Percentiles rank a stretch among this genome's conserved stretches.
phyloP scores from a whole-genome alignment of 768 basidiomycete genomes.

The Arthromyces matolae region DNA sequence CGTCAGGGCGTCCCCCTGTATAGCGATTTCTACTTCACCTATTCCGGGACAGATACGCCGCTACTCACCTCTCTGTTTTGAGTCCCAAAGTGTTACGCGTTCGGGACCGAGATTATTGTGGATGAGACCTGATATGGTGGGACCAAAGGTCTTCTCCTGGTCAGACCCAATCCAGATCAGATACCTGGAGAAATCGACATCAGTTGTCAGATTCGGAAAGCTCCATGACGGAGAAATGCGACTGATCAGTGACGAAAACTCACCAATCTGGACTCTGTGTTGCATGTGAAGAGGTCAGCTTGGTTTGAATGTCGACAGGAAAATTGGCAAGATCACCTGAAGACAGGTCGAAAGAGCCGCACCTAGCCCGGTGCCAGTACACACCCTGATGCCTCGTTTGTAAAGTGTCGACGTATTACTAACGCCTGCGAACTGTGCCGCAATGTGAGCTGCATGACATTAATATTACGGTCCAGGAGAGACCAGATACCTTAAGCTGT shows the following conservation, averaged over 20 bases:
- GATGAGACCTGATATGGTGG: constrained; percentile 72
- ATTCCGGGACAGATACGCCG: not conserved
- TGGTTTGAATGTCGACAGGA: not conserved
- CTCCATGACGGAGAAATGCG: constrained; percentile 10
- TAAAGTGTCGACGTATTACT: constrained; percentile 77
- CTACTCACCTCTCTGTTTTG: constrained; percentile 54
- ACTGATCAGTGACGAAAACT: constrained; percentile 20
- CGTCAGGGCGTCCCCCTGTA: constrained; percentile 66
- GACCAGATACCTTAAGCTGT: constrained; percentile 61
- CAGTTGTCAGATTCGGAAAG: constrained; percentile 7
- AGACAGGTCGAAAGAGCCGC: constrained; percentile 78
- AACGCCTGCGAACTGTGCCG: constrained; percentile 67
- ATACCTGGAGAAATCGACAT: constrained; percentile 44
- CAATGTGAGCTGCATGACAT: not conserved
- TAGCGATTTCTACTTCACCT: not conserved
- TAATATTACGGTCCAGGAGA: not conserved
- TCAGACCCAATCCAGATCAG: constrained; percentile 84
- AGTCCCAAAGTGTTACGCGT: constrained; percentile 76
- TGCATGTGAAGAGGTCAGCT: constrained; percentile 10
- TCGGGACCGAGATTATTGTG: constrained; percentile 64
- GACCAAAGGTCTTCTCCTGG: constrained; percentile 83
- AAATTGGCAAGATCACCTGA: constrained; percentile 48
- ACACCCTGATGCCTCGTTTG: constrained; percentile 78
- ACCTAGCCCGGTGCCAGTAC: constrained; percentile 82
- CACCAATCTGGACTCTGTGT: constrained; percentile 47